phyloP scores from a whole-genome alignment of 2,329 filamentous ascomycete species.

The Exserohilum rostratum region DNA sequence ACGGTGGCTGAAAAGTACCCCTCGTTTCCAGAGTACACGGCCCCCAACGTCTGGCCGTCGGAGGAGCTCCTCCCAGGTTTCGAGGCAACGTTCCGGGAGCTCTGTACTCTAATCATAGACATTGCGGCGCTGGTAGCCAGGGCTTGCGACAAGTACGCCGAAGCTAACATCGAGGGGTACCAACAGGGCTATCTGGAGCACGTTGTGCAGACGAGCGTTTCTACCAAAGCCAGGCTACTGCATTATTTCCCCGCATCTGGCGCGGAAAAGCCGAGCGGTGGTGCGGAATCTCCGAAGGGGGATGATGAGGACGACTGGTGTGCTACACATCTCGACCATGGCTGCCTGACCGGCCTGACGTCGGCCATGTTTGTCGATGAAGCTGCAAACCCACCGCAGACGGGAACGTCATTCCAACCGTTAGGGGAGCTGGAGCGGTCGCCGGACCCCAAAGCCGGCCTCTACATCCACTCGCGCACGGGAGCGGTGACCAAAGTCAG shows the following conservation, averaged over 20 bases:
- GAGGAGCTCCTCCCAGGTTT: slow-evolving; percentile 76
- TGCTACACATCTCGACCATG: slow-evolving; percentile 86
- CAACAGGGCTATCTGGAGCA: slow-evolving; percentile 79
- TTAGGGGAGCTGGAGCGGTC: slow-evolving; percentile 75
- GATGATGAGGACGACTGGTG: slow-evolving; percentile 89
- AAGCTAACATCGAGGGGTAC: slow-evolving; percentile 78
- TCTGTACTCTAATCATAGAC: slow-evolving; percentile 87
- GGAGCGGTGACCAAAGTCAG: slow-evolving; percentile 86
- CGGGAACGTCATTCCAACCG: slow-evolving; percentile 49
- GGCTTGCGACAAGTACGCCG: slow-evolving; percentile 87
- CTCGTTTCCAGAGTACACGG: slow-evolving; percentile 85
- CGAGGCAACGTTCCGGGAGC: slow-evolving; percentile 70
- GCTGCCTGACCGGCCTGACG: slow-evolving; percentile 91
- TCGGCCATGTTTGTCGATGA: slow-evolving; percentile 97
- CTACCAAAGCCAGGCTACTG: slow-evolving; percentile 87
- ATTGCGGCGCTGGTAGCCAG: slow-evolving; percentile 84
- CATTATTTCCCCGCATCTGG: slow-evolving; percentile 79
- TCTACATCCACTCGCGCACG: slow-evolving; percentile 91
- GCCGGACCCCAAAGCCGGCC: slow-evolving; percentile 81
- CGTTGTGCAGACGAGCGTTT: slow-evolving; percentile 83
- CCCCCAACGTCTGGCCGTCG: slow-evolving; percentile 86
- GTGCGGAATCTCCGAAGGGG: slow-evolving; percentile 28
- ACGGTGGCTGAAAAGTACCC: slow-evolving; percentile 57
- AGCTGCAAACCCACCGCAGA: slow-evolving; percentile 48
- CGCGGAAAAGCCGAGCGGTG: slow-evolving; percentile 10